Evolutionary conservation across 495 filamentous ascomycete genomes (phyloP).

Genomic region (Xylaria palmicola): DNA sequence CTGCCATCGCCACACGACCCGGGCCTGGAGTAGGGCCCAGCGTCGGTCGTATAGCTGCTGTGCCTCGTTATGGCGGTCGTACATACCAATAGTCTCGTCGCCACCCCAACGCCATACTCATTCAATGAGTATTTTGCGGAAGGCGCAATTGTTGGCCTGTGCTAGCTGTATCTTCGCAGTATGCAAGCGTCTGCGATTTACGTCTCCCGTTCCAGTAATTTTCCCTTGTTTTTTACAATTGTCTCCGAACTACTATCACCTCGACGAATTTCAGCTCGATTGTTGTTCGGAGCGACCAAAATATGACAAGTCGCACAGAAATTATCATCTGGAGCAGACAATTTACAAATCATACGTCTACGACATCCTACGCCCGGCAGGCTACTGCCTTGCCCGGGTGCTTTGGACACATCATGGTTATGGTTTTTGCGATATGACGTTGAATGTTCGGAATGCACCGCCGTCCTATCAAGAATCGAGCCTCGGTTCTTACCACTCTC

Average conservation of each 20-base stretch:
- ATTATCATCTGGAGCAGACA: slow-evolving; percentile 57
- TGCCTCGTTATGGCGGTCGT: slow-evolving; percentile 47
- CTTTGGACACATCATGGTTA: slow-evolving; percentile 62
- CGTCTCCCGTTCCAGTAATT: slow-evolving; percentile 26
- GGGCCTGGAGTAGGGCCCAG: slow-evolving; percentile 69
- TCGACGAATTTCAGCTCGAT: slow-evolving; percentile 31
- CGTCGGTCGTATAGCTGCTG: slow-evolving; percentile 58
- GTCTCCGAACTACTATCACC: slow-evolving; percentile 29
- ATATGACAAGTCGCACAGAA: slow-evolving; percentile 34
- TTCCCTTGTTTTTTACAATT: slow-evolving; percentile 35
- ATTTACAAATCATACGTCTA: slow-evolving; percentile 51
- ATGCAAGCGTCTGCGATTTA: slow-evolving; percentile 21
- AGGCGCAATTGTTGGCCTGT: slow-evolving; percentile 18
- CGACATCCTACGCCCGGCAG: slow-evolving; percentile 57
- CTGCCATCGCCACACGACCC: slow-evolving; percentile 77
- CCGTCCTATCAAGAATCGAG: slow-evolving; percentile 20
- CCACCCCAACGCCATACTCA: slow-evolving; percentile 12
- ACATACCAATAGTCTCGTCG: slow-evolving; percentile 48
- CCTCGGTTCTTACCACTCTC: slow-evolving; percentile 12
- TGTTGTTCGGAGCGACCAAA: slow-evolving; percentile 29
- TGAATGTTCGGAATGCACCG: slow-evolving; percentile 21
- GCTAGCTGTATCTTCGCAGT: slow-evolving; percentile 4
- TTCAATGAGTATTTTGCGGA: slow-evolving; percentile 21
- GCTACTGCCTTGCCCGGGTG: slow-evolving; percentile 50
- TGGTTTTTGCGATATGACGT: slow-evolving; percentile 54